Evolutionary conservation across 164 flowering plant genomes (phyloP), one percentile per base, ranked within the genome.

Genomic region (Cinnamomum micranthum): DNA sequence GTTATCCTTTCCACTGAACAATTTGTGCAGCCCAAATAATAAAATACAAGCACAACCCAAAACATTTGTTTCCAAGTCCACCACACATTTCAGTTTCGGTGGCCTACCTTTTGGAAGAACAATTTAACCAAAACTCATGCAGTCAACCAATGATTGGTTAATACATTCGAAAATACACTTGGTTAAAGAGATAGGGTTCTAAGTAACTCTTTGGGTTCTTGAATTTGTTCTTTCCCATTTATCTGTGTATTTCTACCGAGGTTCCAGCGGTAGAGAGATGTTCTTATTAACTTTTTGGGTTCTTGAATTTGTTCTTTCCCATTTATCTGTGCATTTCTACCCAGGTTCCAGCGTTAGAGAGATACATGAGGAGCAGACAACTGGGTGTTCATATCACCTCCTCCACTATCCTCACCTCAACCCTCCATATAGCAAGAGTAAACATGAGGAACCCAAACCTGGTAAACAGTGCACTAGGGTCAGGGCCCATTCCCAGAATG

Each of bases 261-360:
- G 47, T 41, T 41, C 10, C 47, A 41, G 47, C 2, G 10, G 11
- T 41, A 41, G 47, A 41, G 47, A 41, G 47, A 9, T 15, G 60
- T 64, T 64, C 28, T 64, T 64, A 11, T 4, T 64, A 41, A 41
- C 11, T 41, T 4, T 55, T 55, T 55, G 20, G 20, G 24, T 22
- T 6, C 28, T 64, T 64, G 27, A 64, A 23, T 64, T 64, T 64
- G 23, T 64, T 23, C 67, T 64, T 22, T 64, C 47, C 13, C 27
- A 64, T 50, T 17, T 51, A 10, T 5, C 22, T 51, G 15, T 24
- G 7, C 3, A 15, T 35, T 15, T 28, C 4, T 31, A 77, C 3
- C 74, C 85, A 95, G 99, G 98, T 95, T 28, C 99, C 98, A 33
- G 96, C 99, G 22, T 80, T 93, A 33, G 98, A 93, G 80, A 88